Percentiles rank a stretch among this genome's conserved stretches.
Evolutionary conservation across 768 basidiomycete genomes (phyloP).

Genomic region (Hydnum rufescens): DNA sequence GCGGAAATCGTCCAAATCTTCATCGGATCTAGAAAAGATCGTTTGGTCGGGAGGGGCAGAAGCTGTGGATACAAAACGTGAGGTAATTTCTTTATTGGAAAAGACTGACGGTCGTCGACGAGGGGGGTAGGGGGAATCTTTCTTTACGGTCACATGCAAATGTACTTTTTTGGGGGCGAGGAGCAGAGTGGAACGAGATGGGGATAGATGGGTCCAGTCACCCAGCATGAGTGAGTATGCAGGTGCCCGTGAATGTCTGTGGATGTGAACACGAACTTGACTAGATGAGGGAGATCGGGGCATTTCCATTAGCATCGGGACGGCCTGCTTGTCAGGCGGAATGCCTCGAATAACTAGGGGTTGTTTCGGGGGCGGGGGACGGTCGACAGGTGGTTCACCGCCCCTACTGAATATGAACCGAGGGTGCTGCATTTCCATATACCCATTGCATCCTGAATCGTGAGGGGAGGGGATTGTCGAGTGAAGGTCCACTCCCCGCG

Average conservation of each 20-base stretch:
- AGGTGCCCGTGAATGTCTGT: constrained; percentile 61
- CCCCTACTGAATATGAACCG: constrained; percentile 44
- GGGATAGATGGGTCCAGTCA: constrained; percentile 3
- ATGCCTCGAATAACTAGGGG: background rate
- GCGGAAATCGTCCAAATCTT: background rate
- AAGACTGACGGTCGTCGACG: background rate
- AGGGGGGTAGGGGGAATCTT: background rate
- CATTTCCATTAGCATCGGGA: too few species aligned
- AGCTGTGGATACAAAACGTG: background rate
- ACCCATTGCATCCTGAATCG: constrained; percentile 20
- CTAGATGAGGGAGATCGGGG: background rate
- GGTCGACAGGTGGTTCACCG: constrained; percentile 5
- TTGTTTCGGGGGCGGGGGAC: too few species aligned
- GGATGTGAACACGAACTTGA: constrained; percentile 23
- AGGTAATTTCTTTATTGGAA: background rate
- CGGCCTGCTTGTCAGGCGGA: background rate
- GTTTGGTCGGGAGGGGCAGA: background rate
- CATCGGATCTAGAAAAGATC: background rate
- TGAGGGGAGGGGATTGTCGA: background rate
- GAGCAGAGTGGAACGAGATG: constrained; percentile 28
- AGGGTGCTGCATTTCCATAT: constrained; percentile 44
- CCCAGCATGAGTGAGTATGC: constrained; percentile 60
- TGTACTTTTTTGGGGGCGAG: constrained; percentile 61
- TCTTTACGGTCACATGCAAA: constrained; percentile 23
- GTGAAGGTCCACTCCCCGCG: constrained; percentile 20